A percentile compares a stretch with the other conserved stretches of the same genome.
Evolutionary conservation across 2,329 filamentous ascomycete genomes (phyloP).

Genomic region (Aspergillus novofumigatus): DNA sequence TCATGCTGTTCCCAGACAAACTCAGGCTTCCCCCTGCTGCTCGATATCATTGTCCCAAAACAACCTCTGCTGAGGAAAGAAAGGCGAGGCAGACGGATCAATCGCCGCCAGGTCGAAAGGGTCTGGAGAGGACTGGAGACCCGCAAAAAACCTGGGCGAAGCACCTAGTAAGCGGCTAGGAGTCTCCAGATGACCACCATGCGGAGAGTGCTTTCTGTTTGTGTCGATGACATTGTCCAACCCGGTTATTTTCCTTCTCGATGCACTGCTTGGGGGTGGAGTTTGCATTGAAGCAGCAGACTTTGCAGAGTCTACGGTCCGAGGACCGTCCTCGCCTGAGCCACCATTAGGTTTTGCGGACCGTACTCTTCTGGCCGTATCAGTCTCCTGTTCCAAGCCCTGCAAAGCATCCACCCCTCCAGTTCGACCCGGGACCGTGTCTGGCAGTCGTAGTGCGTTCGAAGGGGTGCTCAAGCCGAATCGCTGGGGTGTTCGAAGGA

Average conservation of each 20-base stretch:
- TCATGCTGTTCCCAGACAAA: conserved; percentile 13
- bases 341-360: conserved; percentile 23
- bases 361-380: conserved; percentile 32
- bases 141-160: conserved; percentile 48
- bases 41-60: conserved; percentile 46
- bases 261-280: conserved; percentile 57
- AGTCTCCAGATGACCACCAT: conserved; percentile 38
- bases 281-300: conserved; percentile 55
- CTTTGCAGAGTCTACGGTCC: conserved; percentile 34
- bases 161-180: conserved; percentile 42
- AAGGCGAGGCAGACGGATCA: conserved; percentile 54
- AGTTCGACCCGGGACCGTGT: conserved; percentile 8
- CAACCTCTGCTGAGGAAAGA: conserved; percentile 51
- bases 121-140: conserved; percentile 56
- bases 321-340: conserved; percentile 28
- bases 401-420: conserved; percentile 16
- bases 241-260: conserved; percentile 43
- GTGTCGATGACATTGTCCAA: conserved; percentile 22
- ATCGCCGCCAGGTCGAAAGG: conserved; percentile 50
- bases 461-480: conserved; percentile 33
- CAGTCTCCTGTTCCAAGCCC: conserved; percentile 25
- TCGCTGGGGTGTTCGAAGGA: conserved; percentile 41
- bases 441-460: conserved; percentile 20
- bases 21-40: conserved; percentile 15
- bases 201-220: conserved; percentile 19